Conservation (phyloP, 2,329 filamentous ascomycete genomes). For the Pyricularia sp. region DNA sequence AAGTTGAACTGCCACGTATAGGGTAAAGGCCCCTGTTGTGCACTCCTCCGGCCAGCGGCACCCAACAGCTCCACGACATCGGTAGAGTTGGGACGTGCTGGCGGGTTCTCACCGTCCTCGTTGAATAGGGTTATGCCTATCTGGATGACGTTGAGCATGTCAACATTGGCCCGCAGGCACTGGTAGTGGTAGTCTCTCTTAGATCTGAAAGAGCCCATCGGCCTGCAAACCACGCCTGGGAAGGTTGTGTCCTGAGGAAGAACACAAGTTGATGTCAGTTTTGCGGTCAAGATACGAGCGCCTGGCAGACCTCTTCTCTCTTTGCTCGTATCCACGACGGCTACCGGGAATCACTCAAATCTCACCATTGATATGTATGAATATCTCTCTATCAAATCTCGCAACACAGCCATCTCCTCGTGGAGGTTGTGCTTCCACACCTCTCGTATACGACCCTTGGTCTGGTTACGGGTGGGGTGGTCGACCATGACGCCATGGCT, state of each 20-base stretch:
- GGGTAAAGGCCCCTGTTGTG: slow-evolving; percentile 49
- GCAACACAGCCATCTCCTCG: slow-evolving; percentile 79
- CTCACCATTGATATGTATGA: slow-evolving; percentile 96
- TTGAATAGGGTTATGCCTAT: slow-evolving; percentile 92
- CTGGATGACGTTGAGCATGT: slow-evolving; percentile 95
- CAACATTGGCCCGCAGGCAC: slow-evolving; percentile 92
- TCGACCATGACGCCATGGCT: slow-evolving; percentile 31
- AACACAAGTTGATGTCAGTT: slow-evolving; percentile 6
- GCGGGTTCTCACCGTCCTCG: slow-evolving; percentile 77
- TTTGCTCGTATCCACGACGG: not conserved
- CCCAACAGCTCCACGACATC: slow-evolving; percentile 17
- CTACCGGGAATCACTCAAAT: not conserved
- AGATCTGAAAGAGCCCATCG: slow-evolving; percentile 87
- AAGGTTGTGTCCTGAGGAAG: slow-evolving; percentile 84
- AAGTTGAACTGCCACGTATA: slow-evolving; percentile 99
- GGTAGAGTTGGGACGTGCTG: slow-evolving; percentile 49
- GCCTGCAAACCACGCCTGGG: slow-evolving; percentile 90
- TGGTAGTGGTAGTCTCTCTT: slow-evolving; percentile 99
- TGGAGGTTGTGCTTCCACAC: slow-evolving; percentile 91
- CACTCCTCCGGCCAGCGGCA: slow-evolving; percentile 26
- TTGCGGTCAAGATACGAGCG: not conserved
- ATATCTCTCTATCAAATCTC: slow-evolving; percentile 80
- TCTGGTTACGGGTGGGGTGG: slow-evolving; percentile 44
- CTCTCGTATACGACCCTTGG: slow-evolving; percentile 79
- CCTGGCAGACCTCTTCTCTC: not conserved